These are phyloP conservation scores for Xylogone sp. DNA, from an alignment of 2,329 filamentous ascomycete genomes.

Conservation along the genomic window DNA sequence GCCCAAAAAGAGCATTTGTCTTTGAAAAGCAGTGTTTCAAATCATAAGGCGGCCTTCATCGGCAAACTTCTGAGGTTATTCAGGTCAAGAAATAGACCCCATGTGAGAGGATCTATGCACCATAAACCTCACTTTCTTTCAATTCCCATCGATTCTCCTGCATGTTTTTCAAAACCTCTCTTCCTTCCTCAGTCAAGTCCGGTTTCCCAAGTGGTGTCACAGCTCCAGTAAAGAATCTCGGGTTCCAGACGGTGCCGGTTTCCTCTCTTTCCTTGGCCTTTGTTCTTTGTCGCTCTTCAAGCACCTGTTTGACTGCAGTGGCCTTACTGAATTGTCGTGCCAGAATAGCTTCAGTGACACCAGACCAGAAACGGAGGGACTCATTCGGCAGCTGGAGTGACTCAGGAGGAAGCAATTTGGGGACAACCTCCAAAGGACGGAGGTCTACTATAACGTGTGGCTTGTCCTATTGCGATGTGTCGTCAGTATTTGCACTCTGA, in stretches of 20 bases:
- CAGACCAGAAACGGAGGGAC: conserved; percentile 81
- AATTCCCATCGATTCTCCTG: conserved; percentile 38
- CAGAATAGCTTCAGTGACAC: conserved; percentile 81
- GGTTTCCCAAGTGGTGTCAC: conserved; percentile 59
- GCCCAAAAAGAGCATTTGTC: too few relatives aligned
- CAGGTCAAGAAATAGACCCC: too few relatives aligned
- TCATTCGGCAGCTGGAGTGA: conserved; percentile 84
- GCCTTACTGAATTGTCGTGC: conserved; percentile 80
- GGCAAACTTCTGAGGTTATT: neutral
- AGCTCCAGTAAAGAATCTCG: conserved; percentile 76
- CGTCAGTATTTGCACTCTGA: conserved; percentile 31
- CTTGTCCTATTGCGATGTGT: conserved; percentile 47
- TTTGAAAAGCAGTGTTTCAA: too few relatives aligned
- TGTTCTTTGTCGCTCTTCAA: conserved; percentile 85
- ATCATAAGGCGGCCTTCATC: neutral
- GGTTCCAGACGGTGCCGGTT: conserved; percentile 68
- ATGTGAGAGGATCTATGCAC: conserved; percentile 12
- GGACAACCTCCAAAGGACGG: conserved; percentile 71
- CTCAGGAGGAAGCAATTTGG: conserved; percentile 74
- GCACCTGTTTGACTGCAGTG: conserved; percentile 81
- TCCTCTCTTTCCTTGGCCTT: conserved; percentile 78
- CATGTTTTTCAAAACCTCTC: conserved; percentile 50
- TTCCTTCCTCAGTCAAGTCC: conserved; percentile 60
- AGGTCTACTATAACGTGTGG: conserved; percentile 82
- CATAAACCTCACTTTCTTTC: conserved; percentile 20